These are phyloP conservation scores for Poterioochromonas sp. DNA, from an alignment of 352 stramenopile genomes.

Conservation along the genomic window DNA sequence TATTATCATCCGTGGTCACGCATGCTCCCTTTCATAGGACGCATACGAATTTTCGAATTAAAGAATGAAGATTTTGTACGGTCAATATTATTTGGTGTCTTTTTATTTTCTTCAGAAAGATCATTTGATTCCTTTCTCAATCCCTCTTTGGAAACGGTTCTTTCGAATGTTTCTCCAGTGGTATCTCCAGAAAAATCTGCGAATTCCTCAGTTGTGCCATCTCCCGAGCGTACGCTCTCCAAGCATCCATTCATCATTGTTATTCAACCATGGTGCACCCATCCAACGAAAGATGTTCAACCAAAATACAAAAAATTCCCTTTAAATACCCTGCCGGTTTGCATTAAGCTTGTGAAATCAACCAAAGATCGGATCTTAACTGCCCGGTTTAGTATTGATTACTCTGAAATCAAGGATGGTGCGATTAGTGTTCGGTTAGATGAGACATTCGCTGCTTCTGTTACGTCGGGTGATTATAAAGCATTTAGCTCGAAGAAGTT, in stretches of 20 bases:
- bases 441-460: not conserved
- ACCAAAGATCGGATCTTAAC: not conserved
- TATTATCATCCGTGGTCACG: not conserved
- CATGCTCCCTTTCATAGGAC: constrained; percentile 19
- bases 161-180: too few relatives aligned
- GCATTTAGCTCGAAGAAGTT: not conserved
- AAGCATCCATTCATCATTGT: constrained; percentile 3
- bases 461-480: not conserved
- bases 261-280: not conserved
- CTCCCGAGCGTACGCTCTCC: too few relatives aligned
- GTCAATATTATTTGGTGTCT: not conserved
- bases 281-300: not conserved
- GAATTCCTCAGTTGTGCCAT: too few relatives aligned
- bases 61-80: constrained; percentile 25
- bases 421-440: not conserved
- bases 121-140: too few relatives aligned
- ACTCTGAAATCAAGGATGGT: not conserved
- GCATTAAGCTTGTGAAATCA: not conserved
- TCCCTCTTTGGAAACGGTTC: too few relatives aligned
- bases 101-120: not conserved
- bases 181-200: too few relatives aligned
- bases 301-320: constrained; percentile 1
- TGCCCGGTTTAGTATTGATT: not conserved
- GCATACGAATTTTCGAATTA: constrained; percentile 12
- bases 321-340: not conserved